These are phyloP conservation scores for Leccinum incarnatum DNA, from an alignment of 768 basidiomycete species.

Conservation along the genomic window DNA sequence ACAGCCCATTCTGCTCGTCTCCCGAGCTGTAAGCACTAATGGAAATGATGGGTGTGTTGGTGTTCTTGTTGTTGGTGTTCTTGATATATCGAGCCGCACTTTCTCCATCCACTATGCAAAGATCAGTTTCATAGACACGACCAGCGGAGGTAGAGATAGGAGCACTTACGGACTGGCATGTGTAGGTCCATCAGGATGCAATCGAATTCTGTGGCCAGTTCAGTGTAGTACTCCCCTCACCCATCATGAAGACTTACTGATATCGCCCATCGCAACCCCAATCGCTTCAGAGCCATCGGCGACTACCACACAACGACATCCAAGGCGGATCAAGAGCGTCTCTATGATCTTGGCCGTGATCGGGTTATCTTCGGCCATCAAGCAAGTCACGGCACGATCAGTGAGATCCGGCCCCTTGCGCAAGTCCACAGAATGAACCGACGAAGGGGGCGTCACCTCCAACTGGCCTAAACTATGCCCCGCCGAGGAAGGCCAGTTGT, in stretches of 20 bases:
- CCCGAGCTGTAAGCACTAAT: constrained; percentile 83
- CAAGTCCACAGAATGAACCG: constrained; percentile 81
- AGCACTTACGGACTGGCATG: constrained; percentile 83
- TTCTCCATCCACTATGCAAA: constrained; percentile 79
- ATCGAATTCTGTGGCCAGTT: constrained; percentile 71
- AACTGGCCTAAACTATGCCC: constrained; percentile 53
- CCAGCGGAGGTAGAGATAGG: background rate
- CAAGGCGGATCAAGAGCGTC: constrained; percentile 88
- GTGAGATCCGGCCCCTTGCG: constrained; percentile 72
- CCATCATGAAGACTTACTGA: constrained; percentile 60
- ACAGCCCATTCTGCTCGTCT: constrained; percentile 68
- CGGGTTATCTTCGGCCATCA: constrained; percentile 97
- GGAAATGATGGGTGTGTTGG: constrained; percentile 87
- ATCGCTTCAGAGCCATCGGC: constrained; percentile 96
- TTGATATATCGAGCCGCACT: constrained; percentile 96
- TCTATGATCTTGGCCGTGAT: constrained; percentile 98
- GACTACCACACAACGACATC: constrained; percentile 96
- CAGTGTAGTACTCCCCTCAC: background rate
- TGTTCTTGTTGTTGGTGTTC: constrained; percentile 94
- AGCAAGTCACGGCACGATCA: constrained; percentile 88
- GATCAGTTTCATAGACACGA: constrained; percentile 8
- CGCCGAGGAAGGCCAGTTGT: constrained; percentile 62
- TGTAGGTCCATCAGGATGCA: constrained; percentile 94
- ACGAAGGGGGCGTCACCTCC: constrained; percentile 72
- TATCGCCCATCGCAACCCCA: constrained; percentile 95